phyloP scores from a whole-genome alignment of 495 filamentous ascomycete genomes.

The Aspergillus egyptiacus region DNA sequence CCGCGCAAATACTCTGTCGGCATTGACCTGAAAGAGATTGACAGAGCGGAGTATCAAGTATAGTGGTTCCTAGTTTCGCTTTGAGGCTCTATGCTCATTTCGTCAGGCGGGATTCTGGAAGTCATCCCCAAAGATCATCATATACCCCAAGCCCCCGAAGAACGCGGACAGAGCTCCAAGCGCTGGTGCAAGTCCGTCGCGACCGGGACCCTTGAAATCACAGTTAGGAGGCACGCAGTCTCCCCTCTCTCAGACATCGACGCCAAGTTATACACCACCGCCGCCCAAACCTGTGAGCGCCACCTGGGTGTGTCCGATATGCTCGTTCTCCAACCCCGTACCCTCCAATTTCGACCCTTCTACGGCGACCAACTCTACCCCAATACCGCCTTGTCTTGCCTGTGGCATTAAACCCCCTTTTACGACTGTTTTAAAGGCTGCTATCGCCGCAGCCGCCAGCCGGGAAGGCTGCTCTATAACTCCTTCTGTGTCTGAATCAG shows the following conservation, averaged over 20 bases:
- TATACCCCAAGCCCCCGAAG: conserved; percentile 73
- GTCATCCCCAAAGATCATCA: conserved; percentile 87
- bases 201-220: conserved; percentile 19
- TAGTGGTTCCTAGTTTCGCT: conserved; percentile 11
- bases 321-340: conserved; percentile 92
- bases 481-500: conserved; percentile 13
- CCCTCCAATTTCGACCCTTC: conserved; percentile 86
- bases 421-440: conserved; percentile 73
- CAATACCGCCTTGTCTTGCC: conserved; percentile 79
- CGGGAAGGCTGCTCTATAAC: conserved; percentile 35
- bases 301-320: conserved; percentile 98
- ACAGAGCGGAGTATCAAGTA: conserved; percentile 88
- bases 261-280: conserved; percentile 15
- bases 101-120: conserved; percentile 84
- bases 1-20: conserved; percentile 80
- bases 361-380: conserved; percentile 65
- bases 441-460: conserved; percentile 61
- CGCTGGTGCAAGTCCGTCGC: conserved; percentile 30
- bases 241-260: conserved; percentile 19
- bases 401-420: conserved; percentile 92
- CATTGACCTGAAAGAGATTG: conserved; percentile 84
- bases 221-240: conserved; percentile 22
- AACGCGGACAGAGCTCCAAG: conserved; percentile 31
- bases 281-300: conserved; percentile 46
- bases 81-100: conserved; percentile 13